Evolutionary conservation across 2,329 filamentous ascomycete species (phyloP).

Genomic region (Diplodia corticola): DNA sequence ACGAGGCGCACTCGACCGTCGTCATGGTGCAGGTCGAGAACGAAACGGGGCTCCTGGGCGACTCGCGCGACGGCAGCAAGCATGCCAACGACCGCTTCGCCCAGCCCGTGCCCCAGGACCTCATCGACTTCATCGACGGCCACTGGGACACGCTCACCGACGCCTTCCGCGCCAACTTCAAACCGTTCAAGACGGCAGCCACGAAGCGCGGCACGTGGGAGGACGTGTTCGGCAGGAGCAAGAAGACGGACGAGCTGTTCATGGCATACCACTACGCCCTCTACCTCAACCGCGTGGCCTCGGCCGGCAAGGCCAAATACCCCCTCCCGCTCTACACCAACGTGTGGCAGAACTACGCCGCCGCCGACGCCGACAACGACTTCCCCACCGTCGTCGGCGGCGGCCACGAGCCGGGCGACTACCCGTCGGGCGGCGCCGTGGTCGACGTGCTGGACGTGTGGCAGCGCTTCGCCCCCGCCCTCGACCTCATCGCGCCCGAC

Average conservation of each 20-base stretch:
- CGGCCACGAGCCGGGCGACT: slow-evolving; percentile 46
- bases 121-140: slow-evolving; percentile 35
- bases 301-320: slow-evolving; percentile 45
- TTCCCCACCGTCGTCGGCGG: slow-evolving; percentile 46
- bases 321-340: slow-evolving; percentile 49
- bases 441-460: slow-evolving; percentile 49
- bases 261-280: slow-evolving; percentile 50
- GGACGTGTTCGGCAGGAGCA: slow-evolving; percentile 42
- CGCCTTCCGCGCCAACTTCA: slow-evolving; percentile 32
- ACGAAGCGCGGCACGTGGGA: slow-evolving; percentile 37
- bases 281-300: slow-evolving; percentile 46
- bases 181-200: slow-evolving; percentile 30
- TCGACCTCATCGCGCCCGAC: slow-evolving; percentile 52
- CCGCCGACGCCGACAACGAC: slow-evolving; percentile 34
- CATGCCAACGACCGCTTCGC: slow-evolving; percentile 47
- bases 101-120: slow-evolving; percentile 39
- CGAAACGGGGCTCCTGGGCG: slow-evolving; percentile 54
- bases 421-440: slow-evolving; percentile 51
- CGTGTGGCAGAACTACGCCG: slow-evolving; percentile 49
- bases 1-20: slow-evolving; percentile 51
- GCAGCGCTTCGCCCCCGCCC: slow-evolving; percentile 43
- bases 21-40: slow-evolving; percentile 62
- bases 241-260: slow-evolving; percentile 48
- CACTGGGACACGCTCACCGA: slow-evolving; percentile 25
- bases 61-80: slow-evolving; percentile 51